Evolutionary conservation across 2,329 filamentous ascomycete species (phyloP), one percentile per base, ranked within the genome.

Genomic region (Ophiostoma populinum): DNA sequence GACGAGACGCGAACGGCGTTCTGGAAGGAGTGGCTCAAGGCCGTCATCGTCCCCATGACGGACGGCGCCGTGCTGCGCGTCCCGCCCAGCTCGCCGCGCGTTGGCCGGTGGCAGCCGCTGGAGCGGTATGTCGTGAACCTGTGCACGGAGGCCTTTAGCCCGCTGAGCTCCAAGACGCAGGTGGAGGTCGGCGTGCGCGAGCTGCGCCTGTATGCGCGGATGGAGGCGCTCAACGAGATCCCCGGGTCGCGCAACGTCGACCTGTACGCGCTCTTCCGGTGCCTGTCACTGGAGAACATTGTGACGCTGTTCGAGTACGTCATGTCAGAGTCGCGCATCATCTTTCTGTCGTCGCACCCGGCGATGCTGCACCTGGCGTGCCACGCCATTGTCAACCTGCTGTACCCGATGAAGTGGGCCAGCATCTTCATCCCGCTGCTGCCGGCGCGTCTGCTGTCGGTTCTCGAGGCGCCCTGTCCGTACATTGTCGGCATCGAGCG

Each of bases 11-110:
- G 92, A 57, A 85, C 86, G 43, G 72, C 75, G 21, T 95, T 98
- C 57, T 98, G 87, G 86, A 95, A 95, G 55, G 90, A 98, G 53
- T 98, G 90, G 90, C 67, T 98, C 32, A 79, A 83, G 55, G 86
- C 87, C 6, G 70, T 95, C 8, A 65, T 90, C n/a, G 82, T 93
- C 16, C 90, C 90, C 19, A 98, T 95, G 90, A 85, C 76, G 1
- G 85, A 92, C 50, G 83, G 87, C 15, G 74, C 67, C 11, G 65
- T 98, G 20, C 59, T 90, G 45, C 70, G 86, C 38, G 75, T 98
- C 7, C 83, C 90, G 6, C 65, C 82, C 8, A 92, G 79, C 55
- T 95, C 87, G 5, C 86, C 90, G 10, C 81, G 75, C 48, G 75
- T 93, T 43, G 90, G 90, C 29, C 74, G 85, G 51, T 98, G 90